These are phyloP conservation scores for Penicillium parvum DNA, from an alignment of 495 filamentous ascomycete species.

Conservation along the genomic window DNA sequence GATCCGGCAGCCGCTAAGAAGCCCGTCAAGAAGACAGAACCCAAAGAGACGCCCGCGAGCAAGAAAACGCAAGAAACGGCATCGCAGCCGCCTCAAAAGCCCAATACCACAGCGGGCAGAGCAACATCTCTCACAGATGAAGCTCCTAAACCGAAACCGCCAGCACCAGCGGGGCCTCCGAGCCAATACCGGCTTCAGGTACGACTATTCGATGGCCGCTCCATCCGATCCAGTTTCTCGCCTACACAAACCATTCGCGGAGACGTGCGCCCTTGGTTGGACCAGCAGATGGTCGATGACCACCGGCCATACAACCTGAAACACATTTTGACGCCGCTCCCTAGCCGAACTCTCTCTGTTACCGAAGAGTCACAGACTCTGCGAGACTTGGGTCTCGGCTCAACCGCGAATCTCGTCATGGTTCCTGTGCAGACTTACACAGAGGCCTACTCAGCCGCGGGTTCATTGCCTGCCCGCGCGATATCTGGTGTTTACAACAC, in stretches of 20 bases:
- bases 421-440: slow-evolving; percentile 61
- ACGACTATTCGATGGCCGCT: slow-evolving; percentile 78
- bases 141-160: slow-evolving; percentile 10
- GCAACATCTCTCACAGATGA: slow-evolving; percentile 1
- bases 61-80: slow-evolving; percentile 7
- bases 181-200: slow-evolving; percentile 65
- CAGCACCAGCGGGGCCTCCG: slow-evolving; percentile 23
- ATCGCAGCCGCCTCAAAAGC: slow-evolving; percentile 5
- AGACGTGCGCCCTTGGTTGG: slow-evolving; percentile 76
- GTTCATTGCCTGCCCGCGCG: slow-evolving; percentile 38
- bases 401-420: slow-evolving; percentile 79
- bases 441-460: slow-evolving; percentile 51
- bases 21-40: neutral
- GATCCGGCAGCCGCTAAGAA: neutral
- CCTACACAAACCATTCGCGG: slow-evolving; percentile 56
- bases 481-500: slow-evolving; percentile 42
- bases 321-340: slow-evolving; percentile 73
- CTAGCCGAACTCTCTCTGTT: slow-evolving; percentile 65
- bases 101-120: slow-evolving; percentile 12
- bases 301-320: slow-evolving; percentile 74
- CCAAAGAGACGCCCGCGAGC: slow-evolving; percentile 3
- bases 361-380: slow-evolving; percentile 69
- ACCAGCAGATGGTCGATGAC: slow-evolving; percentile 46
- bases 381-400: slow-evolving; percentile 61
- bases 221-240: slow-evolving; percentile 66